A percentile compares a stretch with the other conserved stretches of the same genome.
Conservation (phyloP, 2,329 filamentous ascomycete species). For the Pseudogymnoascus sp. region DNA sequence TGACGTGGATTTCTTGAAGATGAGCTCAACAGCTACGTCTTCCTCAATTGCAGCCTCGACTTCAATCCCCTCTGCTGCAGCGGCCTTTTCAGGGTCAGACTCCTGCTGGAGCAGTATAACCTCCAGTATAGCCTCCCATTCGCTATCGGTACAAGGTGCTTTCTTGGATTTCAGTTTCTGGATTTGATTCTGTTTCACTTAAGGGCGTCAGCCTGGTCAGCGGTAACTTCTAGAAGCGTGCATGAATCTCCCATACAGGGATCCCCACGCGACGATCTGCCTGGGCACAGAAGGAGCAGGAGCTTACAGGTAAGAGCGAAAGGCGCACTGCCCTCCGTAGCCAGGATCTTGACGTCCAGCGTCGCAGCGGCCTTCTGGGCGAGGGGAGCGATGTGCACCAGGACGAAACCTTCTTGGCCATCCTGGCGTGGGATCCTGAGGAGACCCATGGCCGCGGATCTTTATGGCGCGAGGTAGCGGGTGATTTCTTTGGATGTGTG, state of each 20-base stretch:
- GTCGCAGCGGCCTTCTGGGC: constrained; percentile 36
- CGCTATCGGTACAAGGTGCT: constrained; percentile 47
- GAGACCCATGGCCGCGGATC: constrained; percentile 25
- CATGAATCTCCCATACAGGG: constrained; percentile 19
- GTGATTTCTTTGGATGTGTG: not conserved
- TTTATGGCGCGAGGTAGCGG: not conserved
- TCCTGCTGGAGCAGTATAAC: constrained; percentile 43
- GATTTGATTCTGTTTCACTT: constrained; percentile 50
- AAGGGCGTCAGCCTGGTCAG: constrained; percentile 19
- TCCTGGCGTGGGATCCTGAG: constrained; percentile 52
- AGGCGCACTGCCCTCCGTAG: constrained; percentile 56
- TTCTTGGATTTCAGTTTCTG: constrained; percentile 45
- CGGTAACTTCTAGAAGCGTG: constrained; percentile 15
- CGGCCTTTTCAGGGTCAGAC: constrained; percentile 34
- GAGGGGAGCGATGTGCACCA: constrained; percentile 50
- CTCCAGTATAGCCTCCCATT: constrained; percentile 58
- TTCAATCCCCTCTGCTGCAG: constrained; percentile 55
- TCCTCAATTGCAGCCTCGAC: constrained; percentile 48
- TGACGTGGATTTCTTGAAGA: constrained; percentile 55
- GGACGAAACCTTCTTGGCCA: constrained; percentile 42
- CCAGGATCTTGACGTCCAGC: constrained; percentile 59
- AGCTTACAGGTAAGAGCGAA: constrained; percentile 46
- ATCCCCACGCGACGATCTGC: not conserved
- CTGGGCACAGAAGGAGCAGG: not conserved
- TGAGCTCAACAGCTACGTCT: constrained; percentile 48